Evolutionary conservation across 257 asterid genomes (phyloP).

Genomic region (Sherardia arvensis): DNA sequence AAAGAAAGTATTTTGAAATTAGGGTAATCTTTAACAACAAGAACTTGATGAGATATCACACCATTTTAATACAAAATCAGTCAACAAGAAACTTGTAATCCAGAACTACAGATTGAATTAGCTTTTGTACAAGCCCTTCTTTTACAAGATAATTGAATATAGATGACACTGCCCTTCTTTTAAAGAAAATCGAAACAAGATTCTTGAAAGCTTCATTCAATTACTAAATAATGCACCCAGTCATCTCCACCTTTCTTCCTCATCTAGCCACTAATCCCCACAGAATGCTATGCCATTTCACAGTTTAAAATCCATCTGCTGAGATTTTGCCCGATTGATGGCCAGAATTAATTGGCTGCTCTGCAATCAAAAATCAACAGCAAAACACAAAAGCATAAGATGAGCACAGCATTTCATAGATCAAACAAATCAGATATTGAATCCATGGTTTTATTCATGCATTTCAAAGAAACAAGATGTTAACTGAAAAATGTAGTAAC

Average conservation of each 20-base stretch:
- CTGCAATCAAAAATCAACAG: background rate
- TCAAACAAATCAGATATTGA: background rate
- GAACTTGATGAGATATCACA: too few relatives aligned
- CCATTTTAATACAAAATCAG: too few relatives aligned
- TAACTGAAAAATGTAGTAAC: conserved; percentile 1
- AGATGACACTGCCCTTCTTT: background rate
- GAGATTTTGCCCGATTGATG: background rate
- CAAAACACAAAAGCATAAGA: background rate
- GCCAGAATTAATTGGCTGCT: too few relatives aligned
- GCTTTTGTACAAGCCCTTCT: background rate
- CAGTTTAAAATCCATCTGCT: background rate
- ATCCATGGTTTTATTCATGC: background rate
- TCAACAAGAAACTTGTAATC: too few relatives aligned
- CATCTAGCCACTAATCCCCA: background rate
- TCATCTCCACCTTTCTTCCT: background rate
- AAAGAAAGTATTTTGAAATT: too few relatives aligned
- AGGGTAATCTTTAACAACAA: too few relatives aligned
- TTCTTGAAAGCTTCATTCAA: background rate
- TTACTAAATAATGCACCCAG: too few relatives aligned
- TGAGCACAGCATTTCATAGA: background rate
- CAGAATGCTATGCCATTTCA: background rate
- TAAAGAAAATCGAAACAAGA: background rate
- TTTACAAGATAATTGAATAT: too few relatives aligned
- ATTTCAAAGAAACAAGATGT: background rate
- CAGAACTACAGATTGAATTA: background rate